A percentile compares a stretch with the other conserved stretches of the same genome.
Evolutionary conservation across 805 yeast species (phyloP).

Genomic region (Metschnikowia similis): DNA sequence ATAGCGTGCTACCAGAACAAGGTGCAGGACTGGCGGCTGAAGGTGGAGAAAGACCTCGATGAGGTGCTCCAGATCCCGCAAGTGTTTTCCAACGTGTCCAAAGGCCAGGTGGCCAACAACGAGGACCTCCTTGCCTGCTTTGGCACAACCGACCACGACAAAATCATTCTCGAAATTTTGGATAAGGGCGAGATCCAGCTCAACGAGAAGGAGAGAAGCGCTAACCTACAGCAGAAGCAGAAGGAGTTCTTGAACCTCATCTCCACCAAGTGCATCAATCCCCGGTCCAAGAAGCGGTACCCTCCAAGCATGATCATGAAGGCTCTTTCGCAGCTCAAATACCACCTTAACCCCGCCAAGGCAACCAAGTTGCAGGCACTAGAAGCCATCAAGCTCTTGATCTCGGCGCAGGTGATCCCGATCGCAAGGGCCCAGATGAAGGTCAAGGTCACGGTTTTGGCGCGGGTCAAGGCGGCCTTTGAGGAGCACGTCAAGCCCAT

Average conservation of each 20-base stretch:
- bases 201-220: conserved; percentile 87
- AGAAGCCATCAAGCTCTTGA: conserved; percentile 79
- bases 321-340: conserved; percentile 71
- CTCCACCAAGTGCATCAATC: conserved; percentile 88
- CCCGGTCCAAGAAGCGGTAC: conserved; percentile 81
- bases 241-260: conserved; percentile 81
- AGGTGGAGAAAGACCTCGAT: conserved; percentile 87
- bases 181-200: conserved; percentile 92
- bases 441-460: conserved; percentile 57
- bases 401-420: conserved; percentile 79
- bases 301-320: conserved; percentile 94
- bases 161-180: conserved; percentile 74
- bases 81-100: conserved; percentile 87
- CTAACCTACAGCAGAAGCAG: conserved; percentile 65
- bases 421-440: conserved; percentile 94
- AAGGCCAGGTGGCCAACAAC: conserved; percentile 87
- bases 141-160: conserved; percentile 70
- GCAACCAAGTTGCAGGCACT: conserved; percentile 85
- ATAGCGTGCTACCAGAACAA: conserved; percentile 96
- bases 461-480: conserved; percentile 44
- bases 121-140: conserved; percentile 75
- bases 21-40: conserved; percentile 90
- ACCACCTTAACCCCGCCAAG: conserved; percentile 68
- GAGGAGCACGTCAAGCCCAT: conserved; percentile 31
- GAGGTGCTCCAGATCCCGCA: conserved; percentile 96